Base-by-base conservation (phyloP, 148 eudicot genomes). In the Vaccinium vitisidaea region DNA sequence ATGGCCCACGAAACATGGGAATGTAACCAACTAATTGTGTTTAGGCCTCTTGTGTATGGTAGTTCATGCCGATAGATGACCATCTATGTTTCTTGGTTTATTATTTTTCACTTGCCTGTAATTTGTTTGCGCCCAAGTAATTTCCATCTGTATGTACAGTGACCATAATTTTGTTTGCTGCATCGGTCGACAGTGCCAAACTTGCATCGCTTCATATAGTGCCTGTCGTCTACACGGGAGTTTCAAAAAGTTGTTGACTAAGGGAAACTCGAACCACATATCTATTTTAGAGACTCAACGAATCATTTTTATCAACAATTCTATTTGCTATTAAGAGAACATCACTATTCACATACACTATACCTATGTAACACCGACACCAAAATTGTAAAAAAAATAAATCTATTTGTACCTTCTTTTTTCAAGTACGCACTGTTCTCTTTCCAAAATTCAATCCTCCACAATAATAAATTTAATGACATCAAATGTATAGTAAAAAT, bases 31-130 rank as follows among this genome's bases (percentile, higher is more conserved):
- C 21, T 63, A 48, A 65, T 48, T 43, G 32, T 80, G 48, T 12
- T 0, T 46, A 32, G 59, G 8, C 39, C 59, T 52, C 14, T 12
- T 21, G 36, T 25, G 80, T 49, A 59, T 14, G 50, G 16, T 32
- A 77, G 48, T 75, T 75, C 58, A 77, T 77, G 80, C 36, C 39
- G 23, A n/a, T 23, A 10, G 30, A 79, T 54, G 23, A 79, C 30
- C 43, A 77, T 53, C 27, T 27, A 27, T 27, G 30, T 4, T 77
- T 77, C 30, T 49, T 77, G 58, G 58, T 77, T 50, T 77, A 50
- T 23, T 49, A 14, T 30, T 39, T 80, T 19, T 58, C 27, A 61
- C 61, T 80, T 46, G 53, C 74, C n/a, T 46, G 21, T n/a, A 61
- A n/a, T 61, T 13, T 46, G 13, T 25, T 13, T 13, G 11, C 1